Evolutionary conservation across 139 green algal species (phyloP), one percentile per base, ranked within the genome.

Genomic region (Chlorella sorokiniana): DNA sequence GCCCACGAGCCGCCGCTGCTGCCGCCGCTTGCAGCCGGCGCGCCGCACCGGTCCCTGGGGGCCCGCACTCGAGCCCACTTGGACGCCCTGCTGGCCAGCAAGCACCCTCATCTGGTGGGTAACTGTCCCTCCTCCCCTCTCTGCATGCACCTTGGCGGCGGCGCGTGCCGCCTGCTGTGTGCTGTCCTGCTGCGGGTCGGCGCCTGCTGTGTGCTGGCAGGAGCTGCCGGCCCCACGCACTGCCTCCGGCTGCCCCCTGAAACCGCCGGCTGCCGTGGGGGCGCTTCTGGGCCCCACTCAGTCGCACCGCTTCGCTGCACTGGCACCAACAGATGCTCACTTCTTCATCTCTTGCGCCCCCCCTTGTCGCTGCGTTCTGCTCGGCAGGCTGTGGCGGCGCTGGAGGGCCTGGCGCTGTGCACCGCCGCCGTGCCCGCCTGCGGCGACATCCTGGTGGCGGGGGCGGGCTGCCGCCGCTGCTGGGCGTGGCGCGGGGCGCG

Each of bases 41-140:
- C 73, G 1, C 85, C 90, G 9, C 83, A 91, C 74, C 83, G 80
- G 27, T 80, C 79, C 14, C 87, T 95, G 54, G 92, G 86, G 7
- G 78, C 67, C 31, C 89, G 90, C 22, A 83, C 89, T 23, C 61
- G 83, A 1, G 90, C 89, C 65, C 90, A 90, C 4, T 63, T 95
- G 68, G 83, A 91, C 44, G 81, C 87, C 74, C 76, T 95, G 59
- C 79, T 90, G 41, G 71, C 73, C 42, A 83, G 72, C 83, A 91
- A 85, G 80, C 76, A 90, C 51, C 81, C 87, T 18, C 42, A 56
- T 0, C 84, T 89, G 86, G 89, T 91, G 45, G 22, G 64, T 54
- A 3, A 25, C n/a, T 4, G n/a, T n/a, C n/a, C n/a, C n/a, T n/a
- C n/a, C n/a, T n/a, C n/a, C 70, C 63, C 25, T 38, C 5, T 38